Evolutionary conservation across 2,329 filamentous ascomycete species (phyloP).

Genomic region (Dactylellina sp.): DNA sequence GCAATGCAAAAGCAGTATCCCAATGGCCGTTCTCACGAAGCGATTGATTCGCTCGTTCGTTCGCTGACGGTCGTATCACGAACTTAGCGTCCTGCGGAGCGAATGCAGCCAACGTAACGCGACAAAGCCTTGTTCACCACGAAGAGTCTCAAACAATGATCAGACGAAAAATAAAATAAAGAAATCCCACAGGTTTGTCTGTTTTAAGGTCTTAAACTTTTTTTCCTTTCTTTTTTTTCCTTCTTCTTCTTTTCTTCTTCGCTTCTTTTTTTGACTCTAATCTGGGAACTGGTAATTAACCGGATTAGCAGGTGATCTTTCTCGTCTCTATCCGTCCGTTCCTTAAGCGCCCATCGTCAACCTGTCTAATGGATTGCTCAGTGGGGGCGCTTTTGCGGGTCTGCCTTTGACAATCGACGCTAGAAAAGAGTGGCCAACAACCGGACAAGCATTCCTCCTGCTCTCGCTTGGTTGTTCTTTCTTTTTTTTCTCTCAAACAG

Average conservation of each 20-base stretch:
- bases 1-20: not conserved
- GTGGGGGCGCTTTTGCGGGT: constrained; percentile 52
- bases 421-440: constrained; percentile 11
- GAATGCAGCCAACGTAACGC: constrained; percentile 4
- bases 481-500: not conserved
- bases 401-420: constrained; percentile 41
- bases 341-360: constrained; percentile 49
- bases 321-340: constrained; percentile 56
- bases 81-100: constrained; percentile 38
- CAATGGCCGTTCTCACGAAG: not conserved
- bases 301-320: constrained; percentile 51
- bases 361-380: constrained; percentile 3
- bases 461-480: not conserved
- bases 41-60: constrained; percentile 31
- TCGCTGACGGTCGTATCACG: constrained; percentile 30
- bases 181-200: constrained; percentile 8
- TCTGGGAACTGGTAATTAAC: constrained; percentile 39
- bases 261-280: not conserved
- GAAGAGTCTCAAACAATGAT: constrained; percentile 3
- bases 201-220: not conserved
- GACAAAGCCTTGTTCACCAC: constrained; percentile 8
- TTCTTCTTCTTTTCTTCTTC: not conserved
- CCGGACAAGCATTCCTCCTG: not conserved
- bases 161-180: constrained; percentile 38
- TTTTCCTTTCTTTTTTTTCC: too few species aligned